Conservation (phyloP, 2,329 filamentous ascomycete genomes). For the Plenodomus biglobosus region DNA sequence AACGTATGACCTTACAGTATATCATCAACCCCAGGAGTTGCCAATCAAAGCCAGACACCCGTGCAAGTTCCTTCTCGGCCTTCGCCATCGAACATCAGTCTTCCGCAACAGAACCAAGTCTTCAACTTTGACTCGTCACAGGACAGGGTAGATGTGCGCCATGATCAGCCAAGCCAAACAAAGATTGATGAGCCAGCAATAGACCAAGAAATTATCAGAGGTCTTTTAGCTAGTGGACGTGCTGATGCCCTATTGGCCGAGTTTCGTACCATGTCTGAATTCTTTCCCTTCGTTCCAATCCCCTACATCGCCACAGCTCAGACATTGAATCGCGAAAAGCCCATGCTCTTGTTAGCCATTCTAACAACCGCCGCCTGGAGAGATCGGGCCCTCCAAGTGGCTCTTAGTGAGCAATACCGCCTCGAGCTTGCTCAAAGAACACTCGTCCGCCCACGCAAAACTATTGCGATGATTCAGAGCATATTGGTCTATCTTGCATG, state of each 20-base stretch:
- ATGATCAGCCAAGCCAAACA: background rate
- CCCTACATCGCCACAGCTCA: slow-evolving; percentile 4
- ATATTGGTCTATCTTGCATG: slow-evolving; percentile 27
- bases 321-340: slow-evolving; percentile 14
- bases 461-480: slow-evolving; percentile 22
- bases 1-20: too few species aligned
- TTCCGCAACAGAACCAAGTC: background rate
- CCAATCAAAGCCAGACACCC: too few species aligned
- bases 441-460: slow-evolving; percentile 21
- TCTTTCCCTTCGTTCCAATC: slow-evolving; percentile 25
- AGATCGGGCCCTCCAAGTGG: slow-evolving; percentile 16
- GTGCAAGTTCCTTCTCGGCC: too few species aligned
- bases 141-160: background rate
- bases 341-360: slow-evolving; percentile 25
- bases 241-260: slow-evolving; percentile 19
- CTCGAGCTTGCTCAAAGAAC: slow-evolving; percentile 22
- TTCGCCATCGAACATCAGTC: background rate
- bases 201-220: slow-evolving; percentile 10
- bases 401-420: slow-evolving; percentile 19
- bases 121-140: background rate
- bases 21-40: too few species aligned
- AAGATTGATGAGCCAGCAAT: slow-evolving; percentile 10
- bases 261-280: slow-evolving; percentile 23
- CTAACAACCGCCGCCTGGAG: slow-evolving; percentile 21
- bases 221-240: slow-evolving; percentile 15